Conservation (phyloP, 2,329 filamentous ascomycete species). For the Elsinoe perseae region DNA sequence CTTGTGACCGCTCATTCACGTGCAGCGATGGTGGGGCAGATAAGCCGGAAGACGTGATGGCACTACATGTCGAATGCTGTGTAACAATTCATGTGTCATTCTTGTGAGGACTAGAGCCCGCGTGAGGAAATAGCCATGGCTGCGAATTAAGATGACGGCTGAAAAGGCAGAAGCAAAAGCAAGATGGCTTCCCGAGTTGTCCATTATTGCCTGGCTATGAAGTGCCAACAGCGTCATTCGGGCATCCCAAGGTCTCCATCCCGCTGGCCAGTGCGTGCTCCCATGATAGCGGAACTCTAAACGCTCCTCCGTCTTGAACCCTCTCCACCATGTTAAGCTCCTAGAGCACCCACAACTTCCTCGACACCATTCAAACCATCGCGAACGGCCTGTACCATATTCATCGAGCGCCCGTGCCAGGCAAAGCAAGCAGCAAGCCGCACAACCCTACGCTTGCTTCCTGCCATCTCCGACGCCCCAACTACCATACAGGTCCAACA, state of each 20-base stretch:
- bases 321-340: conserved; percentile 9
- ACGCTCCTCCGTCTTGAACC: conserved; percentile 1
- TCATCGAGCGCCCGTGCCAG: background rate
- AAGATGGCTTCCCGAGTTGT: background rate
- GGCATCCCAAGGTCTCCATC: background rate
- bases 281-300: conserved; percentile 6
- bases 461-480: background rate
- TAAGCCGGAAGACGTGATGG: background rate
- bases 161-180: background rate
- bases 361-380: background rate
- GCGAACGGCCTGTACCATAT: background rate
- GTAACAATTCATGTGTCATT: background rate
- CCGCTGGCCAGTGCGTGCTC: conserved; percentile 10
- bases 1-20: conserved; percentile 1
- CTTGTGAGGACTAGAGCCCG: background rate
- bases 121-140: background rate
- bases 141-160: too few species aligned
- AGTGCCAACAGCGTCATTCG: background rate
- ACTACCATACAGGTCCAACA: background rate
- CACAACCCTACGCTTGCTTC: background rate
- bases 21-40: conserved; percentile 4
- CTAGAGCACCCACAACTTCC: background rate
- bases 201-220: background rate
- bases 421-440: background rate
- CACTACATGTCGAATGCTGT: background rate